Conservation (phyloP, 148 eudicot genomes). For the Camellia granthamiana region DNA sequence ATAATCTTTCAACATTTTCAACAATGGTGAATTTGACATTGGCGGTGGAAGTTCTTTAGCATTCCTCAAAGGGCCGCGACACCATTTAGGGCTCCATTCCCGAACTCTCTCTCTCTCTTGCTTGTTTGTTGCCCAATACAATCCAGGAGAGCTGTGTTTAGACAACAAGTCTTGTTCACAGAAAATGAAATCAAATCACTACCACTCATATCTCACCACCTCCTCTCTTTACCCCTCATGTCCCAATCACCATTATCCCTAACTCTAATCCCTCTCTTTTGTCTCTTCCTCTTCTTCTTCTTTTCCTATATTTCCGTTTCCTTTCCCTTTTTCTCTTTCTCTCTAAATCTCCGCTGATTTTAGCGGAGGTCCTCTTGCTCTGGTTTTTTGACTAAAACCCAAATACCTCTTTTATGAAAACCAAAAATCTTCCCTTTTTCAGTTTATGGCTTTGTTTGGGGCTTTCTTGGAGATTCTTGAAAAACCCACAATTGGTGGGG, state of each 20-base stretch:
- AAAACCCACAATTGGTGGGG: conserved; percentile 51
- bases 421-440: not conserved
- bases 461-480: conserved; percentile 43
- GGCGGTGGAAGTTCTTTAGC: not conserved
- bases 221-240: conserved; percentile 1
- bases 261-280: not conserved
- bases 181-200: not conserved
- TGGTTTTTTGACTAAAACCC: too few relatives aligned
- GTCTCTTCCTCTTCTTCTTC: not conserved
- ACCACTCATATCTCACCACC: conserved; percentile 3
- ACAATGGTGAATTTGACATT: not conserved
- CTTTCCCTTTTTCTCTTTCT: not conserved
- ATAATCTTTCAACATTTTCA: not conserved
- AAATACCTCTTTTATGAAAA: not conserved
- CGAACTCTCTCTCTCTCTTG: not conserved
- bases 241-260: conserved; percentile 7
- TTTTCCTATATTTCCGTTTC: not conserved
- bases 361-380: not conserved
- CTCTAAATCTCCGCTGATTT: conserved; percentile 20
- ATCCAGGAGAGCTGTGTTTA: not conserved
- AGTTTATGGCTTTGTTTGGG: conserved; percentile 47
- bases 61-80: not conserved
- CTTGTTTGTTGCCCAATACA: not conserved
- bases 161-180: not conserved
- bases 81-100: not conserved